Evolutionary conservation across 2,329 filamentous ascomycete species (phyloP), one percentile per base, ranked within the genome.

Genomic region (Cordyceps fumosorosea): DNA sequence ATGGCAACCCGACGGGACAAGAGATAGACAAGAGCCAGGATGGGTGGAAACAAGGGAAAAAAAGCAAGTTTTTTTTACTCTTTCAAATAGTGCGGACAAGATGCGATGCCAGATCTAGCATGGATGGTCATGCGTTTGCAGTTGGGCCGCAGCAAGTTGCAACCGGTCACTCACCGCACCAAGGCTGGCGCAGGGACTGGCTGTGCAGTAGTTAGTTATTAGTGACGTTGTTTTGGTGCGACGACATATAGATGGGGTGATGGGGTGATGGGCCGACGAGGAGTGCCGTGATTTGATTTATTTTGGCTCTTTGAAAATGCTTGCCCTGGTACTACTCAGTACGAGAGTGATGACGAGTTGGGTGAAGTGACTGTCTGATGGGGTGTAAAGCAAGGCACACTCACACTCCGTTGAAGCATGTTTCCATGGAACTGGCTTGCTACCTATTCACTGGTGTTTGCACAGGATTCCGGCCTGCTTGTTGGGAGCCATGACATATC

Each of bases 61-160:
- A 37, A 37, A 56, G 42, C 54, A 34, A 56, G 24, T 32, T 56
- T 24, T 22, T 47, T 22, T 47, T 44, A 5, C n/a, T n/a, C n/a
- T 47, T 22, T 5, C 1, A 20, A 12, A 8, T 22, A 18, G 53
- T 34, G 53, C 16, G 22, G 22, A 6, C 8, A 24, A 56, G 24
- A 56, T 56, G 37, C 40, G 24, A 56, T 56, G 53, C 42, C 20
- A 57, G 29, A 57, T 57, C 55, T 20, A 57, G 42, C 53, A 18
- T 22, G 29, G 42, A 26, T 34, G 20, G 42, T 57, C 55, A 37
- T 57, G 55, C 22, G 44, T 48, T 48, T 34, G n/a, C 12, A 34
- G 42, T 48, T 57, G 20, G 40, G 55, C 55, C 55, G 55, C 55
- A 26, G 54, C 24, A 45, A 44, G 16, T n/a, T 44, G 40, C 37